Evolutionary conservation across 768 basidiomycete species (phyloP), one percentile per base, ranked within the genome.

Genomic region (Mycena pura): DNA sequence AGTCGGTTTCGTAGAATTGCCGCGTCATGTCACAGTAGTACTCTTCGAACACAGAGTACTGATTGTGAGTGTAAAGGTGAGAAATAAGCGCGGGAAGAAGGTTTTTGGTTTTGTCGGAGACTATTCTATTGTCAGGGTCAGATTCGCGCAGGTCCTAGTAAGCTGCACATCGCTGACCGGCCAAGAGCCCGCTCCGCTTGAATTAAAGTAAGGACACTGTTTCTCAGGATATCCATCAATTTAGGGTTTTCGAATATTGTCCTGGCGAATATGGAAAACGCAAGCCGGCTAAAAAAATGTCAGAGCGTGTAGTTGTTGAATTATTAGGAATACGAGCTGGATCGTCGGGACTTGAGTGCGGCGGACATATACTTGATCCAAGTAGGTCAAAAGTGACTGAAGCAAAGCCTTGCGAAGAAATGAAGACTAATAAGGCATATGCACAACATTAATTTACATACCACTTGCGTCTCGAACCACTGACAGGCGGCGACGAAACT

Each of bases 301-400:
- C 17, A 29, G 34, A 36, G 15, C 29, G 6, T 39, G 10, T 24
- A 28, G 52, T 45, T 57, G 27, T 54, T 29, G 8, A 11, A 25
- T 45, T 11, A 5, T 15, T n/a, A 6, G 13, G 3, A 31, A 24
- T 50, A 70, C 79, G 21, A 63, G 89, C 90, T 74, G 80, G 44
- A 88, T 81, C 14, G 72, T 74, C 8, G 68, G 66, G 78, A 55
- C 13, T 76, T 72, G 25, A 76, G 73, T 29, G 80, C 73, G 38
- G 76, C 74, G 67, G 10, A 91, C 79, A 64, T 87, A 92, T 0
- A 81, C 79, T 68, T 89, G 85, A 69, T 95, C 91, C 49, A 94
- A 73, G 70, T 88, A 90, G 3, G 90, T 84, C 50, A 93, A 73
- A 24, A 93, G 73, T 0, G 88, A 88, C 62, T 82, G 74, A 3